Conservation (phyloP, 2,329 filamentous ascomycete species). For the Trichoderma aggressivum region DNA sequence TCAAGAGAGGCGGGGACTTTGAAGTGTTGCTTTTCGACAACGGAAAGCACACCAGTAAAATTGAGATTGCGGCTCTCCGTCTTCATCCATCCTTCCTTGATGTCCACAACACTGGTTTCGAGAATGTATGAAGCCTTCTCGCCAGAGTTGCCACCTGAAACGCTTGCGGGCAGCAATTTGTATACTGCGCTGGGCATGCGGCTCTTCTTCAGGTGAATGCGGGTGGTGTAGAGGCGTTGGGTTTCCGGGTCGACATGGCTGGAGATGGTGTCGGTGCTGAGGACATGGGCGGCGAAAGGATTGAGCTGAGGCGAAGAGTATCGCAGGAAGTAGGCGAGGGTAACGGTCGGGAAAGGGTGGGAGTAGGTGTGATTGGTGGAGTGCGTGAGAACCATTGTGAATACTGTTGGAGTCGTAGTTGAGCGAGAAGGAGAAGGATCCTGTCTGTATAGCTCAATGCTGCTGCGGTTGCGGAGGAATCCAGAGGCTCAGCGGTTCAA, state of each 20-base stretch:
- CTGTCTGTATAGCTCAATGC: not conserved
- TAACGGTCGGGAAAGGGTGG: constrained; percentile 80
- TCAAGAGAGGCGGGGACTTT: constrained; percentile 37
- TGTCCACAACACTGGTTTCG: constrained; percentile 74
- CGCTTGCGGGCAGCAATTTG: constrained; percentile 68
- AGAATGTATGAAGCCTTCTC: constrained; percentile 77
- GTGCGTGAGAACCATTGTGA: constrained; percentile 60
- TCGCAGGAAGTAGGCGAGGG: constrained; percentile 83
- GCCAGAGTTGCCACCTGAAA: constrained; percentile 60
- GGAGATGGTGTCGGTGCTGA: constrained; percentile 79
- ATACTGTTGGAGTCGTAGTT: constrained; percentile 20
- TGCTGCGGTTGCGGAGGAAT: constrained; percentile 8
- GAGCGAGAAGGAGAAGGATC: not conserved
- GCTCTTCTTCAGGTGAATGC: constrained; percentile 78
- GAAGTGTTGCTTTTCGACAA: constrained; percentile 74
- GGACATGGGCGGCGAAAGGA: constrained; percentile 76
- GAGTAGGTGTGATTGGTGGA: constrained; percentile 69
- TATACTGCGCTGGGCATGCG: constrained; percentile 71
- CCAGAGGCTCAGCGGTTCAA: constrained; percentile 24
- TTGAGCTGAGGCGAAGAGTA: constrained; percentile 71
- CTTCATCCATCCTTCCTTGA: constrained; percentile 77
- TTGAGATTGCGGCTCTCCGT: constrained; percentile 79
- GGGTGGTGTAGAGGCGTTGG: constrained; percentile 72
- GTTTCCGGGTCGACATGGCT: constrained; percentile 69
- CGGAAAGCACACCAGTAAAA: constrained; percentile 75